Percentiles rank a stretch among this genome's conserved stretches.
Evolutionary conservation across 2,329 filamentous ascomycete genomes (phyloP).

Genomic region (Iodosphaeria phyllophila): DNA sequence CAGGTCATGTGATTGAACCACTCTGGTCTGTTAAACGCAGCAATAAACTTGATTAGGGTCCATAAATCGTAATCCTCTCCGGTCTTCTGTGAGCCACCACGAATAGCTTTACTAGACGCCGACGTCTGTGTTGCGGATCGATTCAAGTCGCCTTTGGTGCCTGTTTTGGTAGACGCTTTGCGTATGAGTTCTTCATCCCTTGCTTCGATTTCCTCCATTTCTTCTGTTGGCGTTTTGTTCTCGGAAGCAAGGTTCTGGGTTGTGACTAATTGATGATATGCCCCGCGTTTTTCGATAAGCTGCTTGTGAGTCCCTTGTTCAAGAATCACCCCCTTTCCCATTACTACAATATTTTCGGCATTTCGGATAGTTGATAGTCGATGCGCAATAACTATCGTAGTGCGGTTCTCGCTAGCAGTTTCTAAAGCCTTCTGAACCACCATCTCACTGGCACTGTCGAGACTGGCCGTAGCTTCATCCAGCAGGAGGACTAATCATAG

Average conservation of each 20-base stretch:
- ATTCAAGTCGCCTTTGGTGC: conserved; percentile 34
- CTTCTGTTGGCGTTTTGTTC: conserved; percentile 31
- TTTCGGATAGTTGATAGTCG: conserved; percentile 85
- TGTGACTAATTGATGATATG: conserved; percentile 73
- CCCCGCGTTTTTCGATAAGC: conserved; percentile 48
- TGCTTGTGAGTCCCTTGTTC: conserved; percentile 83
- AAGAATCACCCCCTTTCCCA: conserved; percentile 67
- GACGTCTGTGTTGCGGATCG: conserved; percentile 37
- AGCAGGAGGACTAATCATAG: conserved; percentile 50
- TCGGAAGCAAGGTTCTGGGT: conserved; percentile 64
- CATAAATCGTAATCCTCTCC: conserved; percentile 47
- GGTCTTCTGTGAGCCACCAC: conserved; percentile 28
- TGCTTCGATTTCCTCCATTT: conserved; percentile 29
- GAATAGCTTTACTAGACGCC: conserved; percentile 52
- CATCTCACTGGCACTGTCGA: conserved; percentile 89
- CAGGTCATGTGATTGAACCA: conserved; percentile 51
- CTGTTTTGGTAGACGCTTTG: conserved; percentile 21
- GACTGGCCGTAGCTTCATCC: conserved; percentile 83
- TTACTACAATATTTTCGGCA: conserved; percentile 91
- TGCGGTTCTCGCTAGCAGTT: conserved; percentile 66
- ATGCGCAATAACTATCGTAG: conserved; percentile 92
- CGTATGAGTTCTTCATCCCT: conserved; percentile 31
- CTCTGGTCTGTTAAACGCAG: conserved; percentile 60
- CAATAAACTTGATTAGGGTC: conserved; percentile 63
- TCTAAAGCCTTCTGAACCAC: conserved; percentile 89